Evolutionary conservation across 805 yeast species (phyloP).

Genomic region (Brettanomyces nanus): DNA sequence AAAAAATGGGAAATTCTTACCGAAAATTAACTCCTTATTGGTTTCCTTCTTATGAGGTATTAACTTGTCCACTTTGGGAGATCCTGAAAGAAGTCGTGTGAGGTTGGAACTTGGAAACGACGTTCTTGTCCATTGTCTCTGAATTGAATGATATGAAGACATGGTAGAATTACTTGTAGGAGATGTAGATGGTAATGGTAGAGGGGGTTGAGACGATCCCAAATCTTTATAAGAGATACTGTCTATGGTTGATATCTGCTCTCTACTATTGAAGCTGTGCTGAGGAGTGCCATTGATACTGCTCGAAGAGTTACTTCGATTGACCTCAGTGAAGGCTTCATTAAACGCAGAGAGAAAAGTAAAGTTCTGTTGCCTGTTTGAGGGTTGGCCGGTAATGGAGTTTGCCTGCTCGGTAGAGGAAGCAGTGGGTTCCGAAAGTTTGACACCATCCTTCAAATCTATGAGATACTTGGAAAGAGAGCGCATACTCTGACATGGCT

Average conservation of each 20-base stretch:
- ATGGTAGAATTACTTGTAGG: slow-evolving; percentile 13
- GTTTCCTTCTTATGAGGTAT: slow-evolving; percentile 6
- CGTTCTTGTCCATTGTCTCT: slow-evolving; percentile 12
- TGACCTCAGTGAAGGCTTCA: slow-evolving; percentile 26
- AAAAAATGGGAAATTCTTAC: slow-evolving; percentile 77
- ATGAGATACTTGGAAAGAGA: slow-evolving; percentile 14
- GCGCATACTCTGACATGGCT: slow-evolving; percentile 28
- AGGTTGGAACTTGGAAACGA: slow-evolving; percentile 16
- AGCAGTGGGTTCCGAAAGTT: slow-evolving; percentile 5
- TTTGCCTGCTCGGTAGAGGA: background rate
- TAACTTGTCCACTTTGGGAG: slow-evolving; percentile 16
- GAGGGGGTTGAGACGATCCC: background rate
- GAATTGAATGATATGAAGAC: slow-evolving; percentile 15
- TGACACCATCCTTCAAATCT: slow-evolving; percentile 8
- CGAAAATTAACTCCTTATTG: slow-evolving; percentile 55
- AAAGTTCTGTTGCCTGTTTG: slow-evolving; percentile 6
- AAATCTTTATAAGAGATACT: background rate
- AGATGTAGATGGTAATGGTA: background rate
- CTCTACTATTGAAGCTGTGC: background rate
- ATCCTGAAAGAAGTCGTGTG: slow-evolving; percentile 15
- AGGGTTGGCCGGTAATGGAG: no score
- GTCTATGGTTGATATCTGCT: background rate
- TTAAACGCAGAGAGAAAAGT: slow-evolving; percentile 29
- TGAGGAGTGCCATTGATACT: background rate
- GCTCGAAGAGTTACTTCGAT: slow-evolving; percentile 5